These are phyloP conservation scores for Marasmius fiardii DNA, from an alignment of 1,284 basidiomycete species.

Conservation along the genomic window DNA sequence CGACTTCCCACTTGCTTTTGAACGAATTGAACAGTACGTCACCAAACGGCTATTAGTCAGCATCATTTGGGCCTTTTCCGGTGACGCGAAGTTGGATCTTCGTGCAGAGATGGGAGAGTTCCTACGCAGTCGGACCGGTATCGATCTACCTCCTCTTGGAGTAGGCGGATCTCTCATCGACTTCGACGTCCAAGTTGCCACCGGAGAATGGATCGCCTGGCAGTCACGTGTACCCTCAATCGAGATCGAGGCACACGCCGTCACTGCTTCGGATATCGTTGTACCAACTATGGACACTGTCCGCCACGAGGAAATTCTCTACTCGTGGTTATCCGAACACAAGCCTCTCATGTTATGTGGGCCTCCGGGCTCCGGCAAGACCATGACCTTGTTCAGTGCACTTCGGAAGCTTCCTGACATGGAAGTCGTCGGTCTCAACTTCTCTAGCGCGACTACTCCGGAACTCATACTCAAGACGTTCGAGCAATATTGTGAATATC, in stretches of 20 bases:
- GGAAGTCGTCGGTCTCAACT: slow-evolving; percentile 99
- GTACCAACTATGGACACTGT: slow-evolving; percentile 99
- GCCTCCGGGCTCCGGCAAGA: slow-evolving; percentile 98
- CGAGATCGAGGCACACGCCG: slow-evolving; percentile 95
- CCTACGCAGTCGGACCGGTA: slow-evolving; percentile 80
- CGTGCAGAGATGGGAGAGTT: slow-evolving; percentile 91
- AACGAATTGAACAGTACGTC: slow-evolving; percentile 89
- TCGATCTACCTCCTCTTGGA: slow-evolving; percentile 80
- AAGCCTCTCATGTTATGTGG: slow-evolving; percentile 99
- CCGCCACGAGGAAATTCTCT: slow-evolving; percentile 97
- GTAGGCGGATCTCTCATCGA: slow-evolving; percentile 89
- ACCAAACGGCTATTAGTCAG: slow-evolving; percentile 89
- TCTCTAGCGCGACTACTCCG: slow-evolving; percentile 98
- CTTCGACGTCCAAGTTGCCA: slow-evolving; percentile 88
- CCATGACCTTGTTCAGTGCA: slow-evolving; percentile 99
- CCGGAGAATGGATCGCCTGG: slow-evolving; percentile 92
- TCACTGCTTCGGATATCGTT: slow-evolving; percentile 94
- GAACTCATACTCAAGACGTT: slow-evolving; percentile 99
- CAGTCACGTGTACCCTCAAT: slow-evolving; percentile 89
- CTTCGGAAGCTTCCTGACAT: slow-evolving; percentile 97
- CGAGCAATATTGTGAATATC: slow-evolving; percentile 99
- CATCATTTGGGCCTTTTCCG: slow-evolving; percentile 98
- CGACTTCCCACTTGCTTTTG: slow-evolving; percentile 87
- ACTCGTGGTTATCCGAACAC: slow-evolving; percentile 98
- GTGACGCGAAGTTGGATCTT: slow-evolving; percentile 89